Percentiles rank a stretch among this genome's conserved stretches.
Evolutionary conservation across 495 filamentous ascomycete genomes (phyloP).

Genomic region (Acidomyces sp.): DNA sequence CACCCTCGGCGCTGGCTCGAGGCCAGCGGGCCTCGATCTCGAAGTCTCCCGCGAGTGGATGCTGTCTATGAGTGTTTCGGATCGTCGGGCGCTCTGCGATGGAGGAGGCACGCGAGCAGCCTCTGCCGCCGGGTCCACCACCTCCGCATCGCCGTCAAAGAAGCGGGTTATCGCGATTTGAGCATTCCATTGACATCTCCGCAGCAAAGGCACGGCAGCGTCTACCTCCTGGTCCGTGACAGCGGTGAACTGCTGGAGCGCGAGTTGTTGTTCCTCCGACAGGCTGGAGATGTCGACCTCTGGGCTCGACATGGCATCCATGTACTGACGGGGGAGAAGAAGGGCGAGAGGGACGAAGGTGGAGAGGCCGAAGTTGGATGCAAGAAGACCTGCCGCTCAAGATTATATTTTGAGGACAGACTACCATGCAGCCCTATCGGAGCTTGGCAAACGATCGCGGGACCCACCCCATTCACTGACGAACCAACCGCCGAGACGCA

Average conservation of each 20-base stretch:
- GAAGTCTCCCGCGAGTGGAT: slow-evolving; percentile 23
- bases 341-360: too few relatives aligned
- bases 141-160: slow-evolving; percentile 88
- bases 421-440: too few relatives aligned
- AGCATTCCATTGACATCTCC: slow-evolving; percentile 89
- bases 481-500: too few relatives aligned
- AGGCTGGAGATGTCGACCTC: slow-evolving; percentile 51
- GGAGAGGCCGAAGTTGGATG: too few relatives aligned
- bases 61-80: slow-evolving; percentile 58
- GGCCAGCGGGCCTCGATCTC: too few relatives aligned
- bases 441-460: too few relatives aligned
- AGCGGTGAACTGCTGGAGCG: slow-evolving; percentile 73
- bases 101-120: slow-evolving; percentile 46
- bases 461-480: too few relatives aligned
- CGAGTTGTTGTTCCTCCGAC: slow-evolving; percentile 58
- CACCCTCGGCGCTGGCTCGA: slow-evolving; percentile 64
- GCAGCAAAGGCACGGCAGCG: slow-evolving; percentile 68
- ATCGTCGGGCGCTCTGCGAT: slow-evolving; percentile 42
- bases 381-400: too few relatives aligned
- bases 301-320: slow-evolving; percentile 10
- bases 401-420: too few relatives aligned
- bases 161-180: slow-evolving; percentile 93
- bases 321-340: too few relatives aligned
- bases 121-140: slow-evolving; percentile 56
- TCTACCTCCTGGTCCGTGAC: slow-evolving; percentile 71